Percentiles rank a stretch among this genome's conserved stretches.
phyloP scores from a whole-genome alignment of 139 green algal genomes.

The Desmodesmus armatus region DNA sequence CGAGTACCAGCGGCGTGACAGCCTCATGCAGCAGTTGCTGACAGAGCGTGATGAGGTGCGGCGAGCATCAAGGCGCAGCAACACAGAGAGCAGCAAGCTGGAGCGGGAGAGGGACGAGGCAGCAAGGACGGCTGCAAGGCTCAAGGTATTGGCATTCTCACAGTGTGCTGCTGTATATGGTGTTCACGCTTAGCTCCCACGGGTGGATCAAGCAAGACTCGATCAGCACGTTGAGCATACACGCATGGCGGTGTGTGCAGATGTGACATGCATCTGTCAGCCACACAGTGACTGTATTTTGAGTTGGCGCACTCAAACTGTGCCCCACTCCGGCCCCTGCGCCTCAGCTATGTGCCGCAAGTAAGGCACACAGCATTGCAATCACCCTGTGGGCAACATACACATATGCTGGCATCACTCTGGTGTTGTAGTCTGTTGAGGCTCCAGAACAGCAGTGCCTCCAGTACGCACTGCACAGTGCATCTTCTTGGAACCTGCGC shows the following conservation, averaged over 20 bases:
- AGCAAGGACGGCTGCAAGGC: neutral
- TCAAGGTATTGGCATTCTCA: constrained; percentile 26
- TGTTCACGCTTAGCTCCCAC: too few species aligned
- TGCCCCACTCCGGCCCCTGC: too few species aligned
- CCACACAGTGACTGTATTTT: too few species aligned
- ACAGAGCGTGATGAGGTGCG: constrained; percentile 1
- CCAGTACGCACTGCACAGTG: neutral
- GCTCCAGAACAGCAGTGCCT: neutral
- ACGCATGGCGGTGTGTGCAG: too few species aligned
- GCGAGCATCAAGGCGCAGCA: neutral
- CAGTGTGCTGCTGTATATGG: too few species aligned
- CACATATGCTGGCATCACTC: neutral
- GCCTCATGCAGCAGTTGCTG: constrained; percentile 33
- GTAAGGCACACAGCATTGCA: too few species aligned
- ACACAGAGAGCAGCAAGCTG: neutral
- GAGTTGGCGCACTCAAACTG: too few species aligned
- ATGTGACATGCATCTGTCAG: too few species aligned
- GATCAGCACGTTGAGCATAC: too few species aligned
- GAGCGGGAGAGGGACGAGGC: constrained; percentile 28
- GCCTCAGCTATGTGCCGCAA: too few species aligned
- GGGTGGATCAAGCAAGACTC: too few species aligned
- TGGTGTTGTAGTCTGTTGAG: neutral
- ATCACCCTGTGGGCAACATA: too few species aligned
- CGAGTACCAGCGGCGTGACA: constrained; percentile 35
- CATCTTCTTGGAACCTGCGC: neutral